These are phyloP conservation scores for Blastobotrys terrestris DNA, from an alignment of 805 yeast genomes.

Conservation along the genomic window DNA sequence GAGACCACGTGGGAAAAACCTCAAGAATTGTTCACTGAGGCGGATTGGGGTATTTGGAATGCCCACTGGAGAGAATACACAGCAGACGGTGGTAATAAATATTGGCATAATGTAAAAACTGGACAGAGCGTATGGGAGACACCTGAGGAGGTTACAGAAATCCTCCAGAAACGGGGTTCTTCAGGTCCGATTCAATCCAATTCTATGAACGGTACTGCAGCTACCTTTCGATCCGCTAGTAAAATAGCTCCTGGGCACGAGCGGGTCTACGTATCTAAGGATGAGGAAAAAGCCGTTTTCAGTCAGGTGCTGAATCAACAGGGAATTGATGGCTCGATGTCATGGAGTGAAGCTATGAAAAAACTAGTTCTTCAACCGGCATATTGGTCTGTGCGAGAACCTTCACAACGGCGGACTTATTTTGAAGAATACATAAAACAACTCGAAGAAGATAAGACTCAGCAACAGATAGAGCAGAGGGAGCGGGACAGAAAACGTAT, in stretches of 20 bases:
- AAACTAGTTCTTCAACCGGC: slow-evolving; percentile 50
- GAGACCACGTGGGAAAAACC: slow-evolving; percentile 84
- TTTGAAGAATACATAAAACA: slow-evolving; percentile 55
- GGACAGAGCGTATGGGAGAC: slow-evolving; percentile 73
- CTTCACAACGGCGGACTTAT: slow-evolving; percentile 46
- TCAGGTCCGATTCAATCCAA: background rate
- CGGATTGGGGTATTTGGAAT: slow-evolving; percentile 39
- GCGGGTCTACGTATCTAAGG: slow-evolving; percentile 5
- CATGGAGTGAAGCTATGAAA: slow-evolving; percentile 61
- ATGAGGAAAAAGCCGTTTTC: slow-evolving; percentile 43
- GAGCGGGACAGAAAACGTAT: slow-evolving; percentile 47
- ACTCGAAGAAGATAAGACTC: slow-evolving; percentile 44
- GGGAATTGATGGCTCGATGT: slow-evolving; percentile 67
- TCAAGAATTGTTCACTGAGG: slow-evolving; percentile 36
- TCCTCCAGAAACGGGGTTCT: slow-evolving; percentile 7
- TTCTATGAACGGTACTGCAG: background rate
- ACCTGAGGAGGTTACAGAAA: slow-evolving; percentile 46
- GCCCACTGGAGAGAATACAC: slow-evolving; percentile 50
- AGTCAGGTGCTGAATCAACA: slow-evolving; percentile 46
- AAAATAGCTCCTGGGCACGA: background rate
- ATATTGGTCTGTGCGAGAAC: slow-evolving; percentile 62
- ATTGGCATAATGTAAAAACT: slow-evolving; percentile 62
- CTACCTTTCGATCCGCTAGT: background rate
- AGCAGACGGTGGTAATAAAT: slow-evolving; percentile 52
- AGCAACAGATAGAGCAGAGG: slow-evolving; percentile 43